These are phyloP conservation scores for Macrolepiota albuminosa DNA, from an alignment of 768 basidiomycete species.

Conservation along the genomic window DNA sequence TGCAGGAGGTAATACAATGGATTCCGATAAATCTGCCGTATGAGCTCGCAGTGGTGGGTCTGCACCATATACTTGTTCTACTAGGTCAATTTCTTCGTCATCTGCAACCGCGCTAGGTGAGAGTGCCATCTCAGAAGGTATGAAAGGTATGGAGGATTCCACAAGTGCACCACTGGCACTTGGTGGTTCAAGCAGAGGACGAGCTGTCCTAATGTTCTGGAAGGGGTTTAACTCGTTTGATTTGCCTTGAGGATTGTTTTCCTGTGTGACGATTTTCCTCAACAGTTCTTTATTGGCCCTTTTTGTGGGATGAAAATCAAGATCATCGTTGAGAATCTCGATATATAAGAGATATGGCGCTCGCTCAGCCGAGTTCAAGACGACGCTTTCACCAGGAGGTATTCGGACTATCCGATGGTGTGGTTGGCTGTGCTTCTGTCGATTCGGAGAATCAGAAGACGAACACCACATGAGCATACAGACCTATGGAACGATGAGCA, in stretches of 20 bases:
- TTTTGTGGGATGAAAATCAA: slow-evolving; percentile 87
- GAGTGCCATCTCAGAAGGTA: slow-evolving; percentile 19
- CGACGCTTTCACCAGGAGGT: slow-evolving; percentile 95
- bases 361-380: slow-evolving; percentile 94
- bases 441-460: slow-evolving; percentile 55
- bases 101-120: slow-evolving; percentile 27
- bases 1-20: slow-evolving; percentile 73
- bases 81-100: slow-evolving; percentile 92
- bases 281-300: slow-evolving; percentile 83
- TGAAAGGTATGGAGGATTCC: slow-evolving; percentile 16
- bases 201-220: slow-evolving; percentile 19
- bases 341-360: slow-evolving; percentile 91
- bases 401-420: slow-evolving; percentile 97
- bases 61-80: slow-evolving; percentile 90
- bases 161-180: slow-evolving; percentile 24
- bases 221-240: slow-evolving; percentile 53
- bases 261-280: slow-evolving; percentile 67
- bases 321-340: slow-evolving; percentile 84
- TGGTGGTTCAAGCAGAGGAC: slow-evolving; percentile 19
- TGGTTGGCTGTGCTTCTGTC: slow-evolving; percentile 44
- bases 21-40: slow-evolving; percentile 76
- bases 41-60: slow-evolving; percentile 67
- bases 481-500: slow-evolving; percentile 39
- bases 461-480: slow-evolving; percentile 88
- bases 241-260: slow-evolving; percentile 53